Evolutionary conservation across 2,329 filamentous ascomycete genomes (phyloP).

Genomic region (Sporothrix phasma): DNA sequence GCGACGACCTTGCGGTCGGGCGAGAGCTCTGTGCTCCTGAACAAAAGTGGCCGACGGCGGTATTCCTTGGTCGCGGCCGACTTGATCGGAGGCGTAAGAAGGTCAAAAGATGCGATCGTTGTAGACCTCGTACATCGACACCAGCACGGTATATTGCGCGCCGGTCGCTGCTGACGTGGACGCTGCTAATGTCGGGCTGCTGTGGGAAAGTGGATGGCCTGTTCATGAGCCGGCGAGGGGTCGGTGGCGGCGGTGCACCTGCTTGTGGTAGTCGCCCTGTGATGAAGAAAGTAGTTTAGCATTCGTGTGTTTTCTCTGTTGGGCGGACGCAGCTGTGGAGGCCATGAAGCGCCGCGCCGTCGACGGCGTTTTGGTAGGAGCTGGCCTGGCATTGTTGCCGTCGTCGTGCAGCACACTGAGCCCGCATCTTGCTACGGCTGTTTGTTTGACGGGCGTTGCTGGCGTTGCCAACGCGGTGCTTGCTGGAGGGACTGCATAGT

Average conservation of each 20-base stretch:
- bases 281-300: constrained; percentile 35
- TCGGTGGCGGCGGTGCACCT: constrained; percentile 37
- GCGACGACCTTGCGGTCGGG: constrained; percentile 91
- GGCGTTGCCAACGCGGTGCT: neutral
- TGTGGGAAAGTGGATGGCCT: constrained; percentile 63
- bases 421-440: constrained; percentile 1
- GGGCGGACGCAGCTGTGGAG: constrained; percentile 34
- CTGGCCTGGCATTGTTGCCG: neutral
- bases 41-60: constrained; percentile 71
- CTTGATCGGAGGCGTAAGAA: constrained; percentile 58
- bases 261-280: constrained; percentile 37
- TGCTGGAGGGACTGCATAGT: constrained; percentile 14
- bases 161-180: constrained; percentile 58
- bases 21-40: constrained; percentile 83
- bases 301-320: constrained; percentile 31
- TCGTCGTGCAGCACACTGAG: neutral
- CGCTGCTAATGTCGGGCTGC: constrained; percentile 61
- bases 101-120: constrained; percentile 96
- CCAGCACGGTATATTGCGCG: constrained; percentile 74
- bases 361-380: constrained; percentile 17
- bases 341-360: constrained; percentile 33
- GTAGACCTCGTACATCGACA: constrained; percentile 99
- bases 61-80: constrained; percentile 56
- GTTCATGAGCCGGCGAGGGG: constrained; percentile 53
- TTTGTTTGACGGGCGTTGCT: neutral